phyloP scores from a whole-genome alignment of 305 asterid species.

The Fraxinus floribunda region DNA sequence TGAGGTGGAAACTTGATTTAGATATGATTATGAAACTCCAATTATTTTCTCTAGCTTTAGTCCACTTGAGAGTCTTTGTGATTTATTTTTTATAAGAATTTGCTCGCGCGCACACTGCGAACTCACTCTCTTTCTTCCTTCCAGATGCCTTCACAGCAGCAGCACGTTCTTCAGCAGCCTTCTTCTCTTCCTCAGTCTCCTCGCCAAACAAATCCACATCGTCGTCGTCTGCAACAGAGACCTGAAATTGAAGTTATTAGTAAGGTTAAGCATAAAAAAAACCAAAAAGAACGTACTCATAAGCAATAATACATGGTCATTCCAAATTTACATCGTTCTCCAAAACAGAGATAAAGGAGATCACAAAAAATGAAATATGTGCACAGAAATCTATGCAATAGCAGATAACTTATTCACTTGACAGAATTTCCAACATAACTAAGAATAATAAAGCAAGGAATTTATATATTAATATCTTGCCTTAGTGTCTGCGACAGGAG shows the following conservation, averaged over 20 bases:
- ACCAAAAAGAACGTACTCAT: background rate
- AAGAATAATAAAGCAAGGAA: background rate
- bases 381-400: background rate
- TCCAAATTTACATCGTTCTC: background rate
- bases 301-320: background rate
- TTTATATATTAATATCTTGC: constrained; percentile 23
- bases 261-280: background rate
- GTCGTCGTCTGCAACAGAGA: constrained; percentile 54
- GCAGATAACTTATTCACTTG: background rate
- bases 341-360: background rate
- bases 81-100: background rate
- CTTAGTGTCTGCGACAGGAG: constrained; percentile 61
- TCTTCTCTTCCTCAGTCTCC: constrained; percentile 92
- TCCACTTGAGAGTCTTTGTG: background rate
- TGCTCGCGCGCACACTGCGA: background rate
- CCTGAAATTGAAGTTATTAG: constrained; percentile 35
- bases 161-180: constrained; percentile 85
- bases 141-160: constrained; percentile 75
- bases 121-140: constrained; percentile 78
- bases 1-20: background rate
- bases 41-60: background rate
- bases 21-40: background rate
- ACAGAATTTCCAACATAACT: background rate
- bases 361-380: background rate
- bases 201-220: constrained; percentile 80